Conservation (phyloP, 306 rosid species). For the Trifolium subterraneum region DNA sequence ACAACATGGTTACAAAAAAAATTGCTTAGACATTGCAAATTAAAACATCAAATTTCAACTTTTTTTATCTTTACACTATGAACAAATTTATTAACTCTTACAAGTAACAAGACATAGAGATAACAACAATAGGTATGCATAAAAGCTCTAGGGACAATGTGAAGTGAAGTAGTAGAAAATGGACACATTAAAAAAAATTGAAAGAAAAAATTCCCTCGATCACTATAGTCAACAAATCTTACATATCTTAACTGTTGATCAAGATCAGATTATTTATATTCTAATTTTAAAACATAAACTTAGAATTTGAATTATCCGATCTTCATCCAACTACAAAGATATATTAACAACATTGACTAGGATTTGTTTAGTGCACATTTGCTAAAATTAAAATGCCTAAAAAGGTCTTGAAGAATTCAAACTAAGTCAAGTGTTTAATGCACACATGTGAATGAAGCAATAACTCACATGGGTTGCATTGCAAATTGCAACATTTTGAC, state of each 20-base stretch:
- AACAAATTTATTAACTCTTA: too few species aligned
- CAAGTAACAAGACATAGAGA: too few species aligned
- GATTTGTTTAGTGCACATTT: neutral
- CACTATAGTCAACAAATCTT: neutral
- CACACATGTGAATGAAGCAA: constrained; percentile 19
- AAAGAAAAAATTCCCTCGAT: too few species aligned
- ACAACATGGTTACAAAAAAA: too few species aligned
- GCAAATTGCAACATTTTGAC: constrained; percentile 4
- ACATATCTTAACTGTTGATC: neutral
- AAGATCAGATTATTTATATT: neutral
- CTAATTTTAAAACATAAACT: neutral
- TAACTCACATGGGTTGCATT: constrained; percentile 35
- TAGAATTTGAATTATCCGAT: neutral
- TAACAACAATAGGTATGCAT: neutral
- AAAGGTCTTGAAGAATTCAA: constrained; percentile 8
- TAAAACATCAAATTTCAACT: too few species aligned
- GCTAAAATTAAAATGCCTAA: constrained; percentile 11
- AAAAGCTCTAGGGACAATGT: neutral
- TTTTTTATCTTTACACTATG: too few species aligned
- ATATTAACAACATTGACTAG: neutral
- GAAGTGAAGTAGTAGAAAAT: neutral
- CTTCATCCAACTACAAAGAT: neutral
- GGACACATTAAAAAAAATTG: too few species aligned
- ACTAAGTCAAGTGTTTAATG: constrained; percentile 20
- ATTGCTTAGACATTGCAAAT: too few species aligned